These are phyloP conservation scores for Beauveria medogensis DNA, from an alignment of 2,329 filamentous ascomycete species.

Conservation along the genomic window DNA sequence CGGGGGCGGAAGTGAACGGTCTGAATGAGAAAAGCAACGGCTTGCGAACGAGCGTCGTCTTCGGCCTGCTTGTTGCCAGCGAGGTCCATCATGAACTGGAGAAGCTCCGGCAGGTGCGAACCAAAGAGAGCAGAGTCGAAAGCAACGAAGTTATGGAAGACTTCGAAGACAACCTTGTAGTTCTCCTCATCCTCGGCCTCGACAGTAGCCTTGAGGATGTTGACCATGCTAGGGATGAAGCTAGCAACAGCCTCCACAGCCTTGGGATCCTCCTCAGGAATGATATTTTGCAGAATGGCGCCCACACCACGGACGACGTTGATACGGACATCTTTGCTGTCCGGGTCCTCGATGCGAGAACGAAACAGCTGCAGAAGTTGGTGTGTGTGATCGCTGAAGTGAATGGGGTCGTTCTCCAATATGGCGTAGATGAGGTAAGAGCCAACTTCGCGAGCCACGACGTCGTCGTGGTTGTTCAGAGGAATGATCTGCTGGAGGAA, in stretches of 20 bases:
- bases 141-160: slow-evolving; percentile 89
- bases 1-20: slow-evolving; percentile 85
- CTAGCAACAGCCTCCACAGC: slow-evolving; percentile 68
- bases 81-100: slow-evolving; percentile 90
- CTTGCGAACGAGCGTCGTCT: slow-evolving; percentile 81
- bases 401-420: slow-evolving; percentile 77
- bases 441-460: slow-evolving; percentile 78
- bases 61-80: slow-evolving; percentile 67
- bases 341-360: slow-evolving; percentile 80
- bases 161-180: slow-evolving; percentile 85
- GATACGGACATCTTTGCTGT: slow-evolving; percentile 86
- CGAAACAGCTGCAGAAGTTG: slow-evolving; percentile 77
- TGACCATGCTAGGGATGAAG: slow-evolving; percentile 80
- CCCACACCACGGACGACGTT: slow-evolving; percentile 91
- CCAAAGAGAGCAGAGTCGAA: slow-evolving; percentile 81
- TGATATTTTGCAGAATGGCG: slow-evolving; percentile 77
- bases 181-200: slow-evolving; percentile 76
- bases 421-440: slow-evolving; percentile 91
- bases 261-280: slow-evolving; percentile 74
- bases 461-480: slow-evolving; percentile 66
- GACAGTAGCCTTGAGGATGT: slow-evolving; percentile 77
- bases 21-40: slow-evolving; percentile 89
- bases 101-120: slow-evolving; percentile 78
- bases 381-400: slow-evolving; percentile 71
- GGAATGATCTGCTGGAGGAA: slow-evolving; percentile 72